Conservation (phyloP, 2,329 filamentous ascomycete genomes). For the Lecanicillium sp. region DNA sequence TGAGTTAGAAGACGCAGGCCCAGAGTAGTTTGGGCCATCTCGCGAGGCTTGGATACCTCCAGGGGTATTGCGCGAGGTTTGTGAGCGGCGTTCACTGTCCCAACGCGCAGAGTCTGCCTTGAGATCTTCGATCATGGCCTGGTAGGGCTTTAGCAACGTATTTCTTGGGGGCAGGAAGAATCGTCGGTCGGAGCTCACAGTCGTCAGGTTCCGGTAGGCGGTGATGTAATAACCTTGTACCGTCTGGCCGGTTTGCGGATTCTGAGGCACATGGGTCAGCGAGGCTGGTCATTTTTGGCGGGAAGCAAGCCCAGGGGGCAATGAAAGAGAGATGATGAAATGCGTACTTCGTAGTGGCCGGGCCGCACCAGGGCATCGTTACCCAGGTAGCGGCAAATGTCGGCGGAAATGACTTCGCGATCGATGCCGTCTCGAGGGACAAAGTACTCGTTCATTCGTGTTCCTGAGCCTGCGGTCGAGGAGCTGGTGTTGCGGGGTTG, state of each 20-base stretch:
- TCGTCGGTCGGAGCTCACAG: constrained; percentile 45
- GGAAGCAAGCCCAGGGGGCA: constrained; percentile 10
- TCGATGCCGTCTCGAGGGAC: constrained; percentile 75
- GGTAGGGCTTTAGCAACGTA: constrained; percentile 14
- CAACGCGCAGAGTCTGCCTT: constrained; percentile 57
- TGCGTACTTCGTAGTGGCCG: constrained; percentile 64
- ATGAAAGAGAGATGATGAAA: constrained; percentile 11
- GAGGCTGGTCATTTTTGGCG: neutral
- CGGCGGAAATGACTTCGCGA: constrained; percentile 76
- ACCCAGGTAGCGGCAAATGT: constrained; percentile 78
- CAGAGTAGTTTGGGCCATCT: constrained; percentile 40
- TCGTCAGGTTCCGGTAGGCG: constrained; percentile 71
- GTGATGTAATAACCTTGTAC: constrained; percentile 72
- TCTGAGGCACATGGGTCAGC: constrained; percentile 29
- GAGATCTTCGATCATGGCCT: constrained; percentile 59
- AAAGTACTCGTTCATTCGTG: constrained; percentile 71
- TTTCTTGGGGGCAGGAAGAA: neutral
- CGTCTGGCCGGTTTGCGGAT: constrained; percentile 51
- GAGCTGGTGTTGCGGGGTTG: constrained; percentile 32
- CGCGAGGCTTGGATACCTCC: constrained; percentile 54
- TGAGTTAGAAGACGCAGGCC: constrained; percentile 53
- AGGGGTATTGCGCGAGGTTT: constrained; percentile 45
- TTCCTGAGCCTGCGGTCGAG: constrained; percentile 31
- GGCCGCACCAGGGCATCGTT: constrained; percentile 76
- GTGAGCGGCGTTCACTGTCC: constrained; percentile 54